Conservation (phyloP, 176 grass and related monocot genomes). For the Phoenix roebelenii region DNA sequence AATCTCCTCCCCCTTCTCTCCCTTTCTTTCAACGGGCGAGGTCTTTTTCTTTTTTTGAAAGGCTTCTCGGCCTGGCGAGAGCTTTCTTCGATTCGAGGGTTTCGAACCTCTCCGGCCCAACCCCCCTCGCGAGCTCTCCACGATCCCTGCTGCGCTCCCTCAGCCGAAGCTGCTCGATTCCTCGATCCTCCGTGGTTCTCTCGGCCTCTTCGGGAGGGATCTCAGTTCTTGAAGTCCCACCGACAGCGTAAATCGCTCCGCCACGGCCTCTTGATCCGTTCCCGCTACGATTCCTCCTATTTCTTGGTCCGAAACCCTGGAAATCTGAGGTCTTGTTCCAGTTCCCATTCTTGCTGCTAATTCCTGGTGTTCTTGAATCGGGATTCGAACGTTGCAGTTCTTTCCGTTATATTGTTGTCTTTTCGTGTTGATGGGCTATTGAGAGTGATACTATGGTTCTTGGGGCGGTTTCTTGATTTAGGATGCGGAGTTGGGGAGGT, state of each 20-base stretch:
- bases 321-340: constrained; percentile 26
- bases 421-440: not conserved
- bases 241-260: no score
- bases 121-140: constrained; percentile 24
- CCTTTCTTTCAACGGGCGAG: constrained; percentile 77
- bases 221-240: no score
- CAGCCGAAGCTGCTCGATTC: constrained; percentile 6
- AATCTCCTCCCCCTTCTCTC: constrained; percentile 1
- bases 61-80: constrained; percentile 35
- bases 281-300: no score
- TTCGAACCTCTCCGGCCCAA: constrained; percentile 23
- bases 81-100: constrained; percentile 66
- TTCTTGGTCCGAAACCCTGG: constrained; percentile 39
- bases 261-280: no score
- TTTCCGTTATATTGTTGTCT: not conserved
- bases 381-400: constrained; percentile 8
- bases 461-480: constrained; percentile 18
- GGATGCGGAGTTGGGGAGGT: constrained; percentile 12
- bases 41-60: constrained; percentile 44
- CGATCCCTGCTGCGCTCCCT: constrained; percentile 16
- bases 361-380: constrained; percentile 16
- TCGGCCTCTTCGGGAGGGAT: no score
- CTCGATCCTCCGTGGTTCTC: not conserved
- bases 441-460: not conserved
- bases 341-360: constrained; percentile 31